phyloP scores from a whole-genome alignment of 208 protist species.

The Entamoeba histolytica region DNA sequence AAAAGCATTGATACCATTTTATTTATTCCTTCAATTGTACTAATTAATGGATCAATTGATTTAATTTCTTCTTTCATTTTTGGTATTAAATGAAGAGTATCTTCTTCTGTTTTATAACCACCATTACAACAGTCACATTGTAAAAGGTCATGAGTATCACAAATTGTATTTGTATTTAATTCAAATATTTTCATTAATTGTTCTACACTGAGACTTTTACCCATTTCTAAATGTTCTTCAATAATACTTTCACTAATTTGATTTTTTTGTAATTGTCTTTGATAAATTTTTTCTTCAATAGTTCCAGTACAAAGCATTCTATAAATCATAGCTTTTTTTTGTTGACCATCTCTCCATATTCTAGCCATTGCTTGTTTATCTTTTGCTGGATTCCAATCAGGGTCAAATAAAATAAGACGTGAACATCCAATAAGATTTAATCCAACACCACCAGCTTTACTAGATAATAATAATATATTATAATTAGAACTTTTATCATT shows the following conservation, averaged over 20 bases:
- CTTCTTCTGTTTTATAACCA: not conserved
- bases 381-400: not conserved
- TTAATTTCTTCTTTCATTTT: not conserved
- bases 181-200: not conserved
- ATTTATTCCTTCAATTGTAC: not conserved
- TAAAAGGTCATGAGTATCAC: not conserved
- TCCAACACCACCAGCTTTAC: not conserved
- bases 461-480: not conserved
- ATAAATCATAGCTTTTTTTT: constrained; percentile 69
- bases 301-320: constrained; percentile 78
- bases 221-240: not conserved
- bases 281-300: constrained; percentile 91
- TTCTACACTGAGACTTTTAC: not conserved
- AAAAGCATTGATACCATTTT: not conserved
- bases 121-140: not conserved
- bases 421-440: not conserved
- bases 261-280: constrained; percentile 26
- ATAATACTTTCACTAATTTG: not conserved
- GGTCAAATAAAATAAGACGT: not conserved
- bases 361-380: constrained; percentile 45
- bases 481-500: not conserved
- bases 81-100: not conserved
- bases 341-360: constrained; percentile 84
- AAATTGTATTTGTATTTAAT: not conserved
- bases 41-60: not conserved